Base-by-base conservation (phyloP, 768 basidiomycete species). In the Lyophyllum semitale region DNA sequence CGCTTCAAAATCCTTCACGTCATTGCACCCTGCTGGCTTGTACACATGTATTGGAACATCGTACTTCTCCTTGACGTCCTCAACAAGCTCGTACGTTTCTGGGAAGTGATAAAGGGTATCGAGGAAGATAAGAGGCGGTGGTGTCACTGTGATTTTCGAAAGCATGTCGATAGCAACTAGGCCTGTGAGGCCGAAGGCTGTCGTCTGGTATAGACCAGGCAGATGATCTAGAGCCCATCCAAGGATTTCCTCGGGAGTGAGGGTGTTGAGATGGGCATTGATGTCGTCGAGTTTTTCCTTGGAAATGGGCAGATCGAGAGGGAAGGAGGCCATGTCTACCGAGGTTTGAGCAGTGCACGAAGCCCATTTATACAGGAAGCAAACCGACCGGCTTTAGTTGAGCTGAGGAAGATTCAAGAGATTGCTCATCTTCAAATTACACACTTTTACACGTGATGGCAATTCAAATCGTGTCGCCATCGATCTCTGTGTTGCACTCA, bases 31-130 rank as follows among this genome's bases (percentile, higher is more conserved):
- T 17, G 82, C 80, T 8, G 97, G 96, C 60, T 79, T 88, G 76
- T 86, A 97, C 7, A 91, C 83, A 67, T 88, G 81, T 4, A 98
- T 76, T 3, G 81, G 79, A 35, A 85, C 76, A n/a, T 77, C 76
- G 69, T 98, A 99, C 57, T 77, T 83, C 61, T 77, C 69, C 65
- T 87, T 84, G 17, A 95, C 91, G n/a, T 87, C 84, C 33, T 88
- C 83, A 9, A 95, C 89, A 42, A 99, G 87, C 53, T 87, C 85
- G 64, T 97, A 88, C 4, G 96, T 98, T 75, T 98, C 93, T 3
- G 78, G 76, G 73, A 99, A 99, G 75, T 98, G 97, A 68, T 98
- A 94, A 13, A 98, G 79, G 0, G 97, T 98, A 75, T 99, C 95
- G 68, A 98, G 73, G 76, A 99, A 98, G 75, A 98, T 94, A 18